These are phyloP conservation scores for Medicago arabica DNA, from an alignment of 306 rosid species.

Conservation along the genomic window DNA sequence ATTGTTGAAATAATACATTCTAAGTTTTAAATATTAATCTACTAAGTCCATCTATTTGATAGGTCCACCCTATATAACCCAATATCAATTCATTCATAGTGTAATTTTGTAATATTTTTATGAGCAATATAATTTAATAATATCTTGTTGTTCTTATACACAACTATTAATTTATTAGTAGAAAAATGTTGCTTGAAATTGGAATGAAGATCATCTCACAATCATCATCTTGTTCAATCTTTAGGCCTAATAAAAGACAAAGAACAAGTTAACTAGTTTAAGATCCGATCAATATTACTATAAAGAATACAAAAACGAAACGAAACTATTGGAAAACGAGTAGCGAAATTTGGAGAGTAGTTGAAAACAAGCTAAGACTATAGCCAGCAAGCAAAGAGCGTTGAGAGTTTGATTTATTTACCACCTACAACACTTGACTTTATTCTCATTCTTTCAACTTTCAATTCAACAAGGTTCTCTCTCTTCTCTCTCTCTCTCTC, in stretches of 20 bases:
- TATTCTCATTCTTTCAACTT: constrained; percentile 30
- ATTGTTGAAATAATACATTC: no score
- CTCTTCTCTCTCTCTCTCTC: constrained; percentile 8
- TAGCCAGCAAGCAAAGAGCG: neutral
- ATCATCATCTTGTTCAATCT: constrained; percentile 16
- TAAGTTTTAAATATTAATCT: no score
- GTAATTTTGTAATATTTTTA: neutral
- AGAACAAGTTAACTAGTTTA: neutral
- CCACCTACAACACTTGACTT: constrained; percentile 32
- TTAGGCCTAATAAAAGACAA: constrained; percentile 39
- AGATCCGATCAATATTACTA: constrained; percentile 48
- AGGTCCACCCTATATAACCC: neutral
- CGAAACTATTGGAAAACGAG: constrained; percentile 45
- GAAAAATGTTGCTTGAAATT: constrained; percentile 44
- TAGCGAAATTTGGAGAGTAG: constrained; percentile 14
- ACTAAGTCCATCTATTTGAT: no score
- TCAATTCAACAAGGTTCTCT: constrained; percentile 37
- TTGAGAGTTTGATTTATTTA: neutral
- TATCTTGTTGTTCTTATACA: neutral
- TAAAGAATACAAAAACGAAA: constrained; percentile 22
- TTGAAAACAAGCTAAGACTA: constrained; percentile 11
- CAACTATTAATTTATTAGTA: neutral
- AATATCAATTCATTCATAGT: neutral
- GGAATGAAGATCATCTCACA: constrained; percentile 36
- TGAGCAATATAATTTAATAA: neutral